Evolutionary conservation across 306 rosid species (phyloP).

Genomic region (Acmispon strigosus): DNA sequence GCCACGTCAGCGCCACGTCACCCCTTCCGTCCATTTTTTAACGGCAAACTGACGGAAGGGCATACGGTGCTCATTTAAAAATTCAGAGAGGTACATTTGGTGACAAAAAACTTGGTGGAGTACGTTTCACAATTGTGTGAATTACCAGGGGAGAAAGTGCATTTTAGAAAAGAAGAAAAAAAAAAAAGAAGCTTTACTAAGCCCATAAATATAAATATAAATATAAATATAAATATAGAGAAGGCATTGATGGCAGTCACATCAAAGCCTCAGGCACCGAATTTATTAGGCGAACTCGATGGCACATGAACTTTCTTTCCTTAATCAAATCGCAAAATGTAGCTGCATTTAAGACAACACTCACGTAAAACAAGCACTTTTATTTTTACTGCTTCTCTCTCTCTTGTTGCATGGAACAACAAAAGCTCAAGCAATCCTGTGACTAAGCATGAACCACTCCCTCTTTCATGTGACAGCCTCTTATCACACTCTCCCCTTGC

Average conservation of each 20-base stretch:
- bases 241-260: conserved; percentile 56
- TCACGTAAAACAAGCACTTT: conserved; percentile 59
- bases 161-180: no score
- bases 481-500: conserved; percentile 25
- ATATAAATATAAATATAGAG: background rate
- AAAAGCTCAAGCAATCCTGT: conserved; percentile 41
- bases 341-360: conserved; percentile 31
- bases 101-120: no score
- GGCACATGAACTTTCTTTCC: background rate
- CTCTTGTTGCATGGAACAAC: conserved; percentile 27
- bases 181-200: no score
- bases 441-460: conserved; percentile 26
- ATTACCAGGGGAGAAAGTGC: no score
- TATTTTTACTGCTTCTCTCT: conserved; percentile 14
- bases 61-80: no score
- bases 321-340: conserved; percentile 13
- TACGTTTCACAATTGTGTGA: no score
- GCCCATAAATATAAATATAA: no score
- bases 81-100: no score
- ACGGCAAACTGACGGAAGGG: no score
- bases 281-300: conserved; percentile 35
- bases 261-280: conserved; percentile 23
- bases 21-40: no score
- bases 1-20: no score
- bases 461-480: conserved; percentile 61